Evolutionary conservation across 2,329 filamentous ascomycete genomes (phyloP).

Genomic region (Arthrobotrys iridis): DNA sequence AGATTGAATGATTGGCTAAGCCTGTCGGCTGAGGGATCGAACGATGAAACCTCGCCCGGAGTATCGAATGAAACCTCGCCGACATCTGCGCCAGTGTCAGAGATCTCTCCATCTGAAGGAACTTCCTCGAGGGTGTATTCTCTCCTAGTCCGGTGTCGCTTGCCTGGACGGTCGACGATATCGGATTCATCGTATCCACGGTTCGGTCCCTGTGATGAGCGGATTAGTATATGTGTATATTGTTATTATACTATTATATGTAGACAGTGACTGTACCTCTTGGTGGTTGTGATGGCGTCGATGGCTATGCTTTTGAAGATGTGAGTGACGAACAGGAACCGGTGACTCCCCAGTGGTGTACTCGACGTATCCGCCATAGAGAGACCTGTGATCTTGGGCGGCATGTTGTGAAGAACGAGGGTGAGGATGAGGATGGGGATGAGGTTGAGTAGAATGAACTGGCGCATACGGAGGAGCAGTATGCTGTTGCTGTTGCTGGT

Average conservation of each 20-base stretch:
- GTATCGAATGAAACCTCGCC: conserved; percentile 40
- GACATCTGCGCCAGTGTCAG: conserved; percentile 51
- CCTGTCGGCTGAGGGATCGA: conserved; percentile 19
- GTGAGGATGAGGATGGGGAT: neutral
- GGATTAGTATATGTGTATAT: neutral
- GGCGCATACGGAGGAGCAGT: conserved; percentile 4
- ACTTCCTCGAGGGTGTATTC: conserved; percentile 30
- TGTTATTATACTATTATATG: neutral
- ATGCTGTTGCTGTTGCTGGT: neutral
- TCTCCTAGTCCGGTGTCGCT: conserved; percentile 35
- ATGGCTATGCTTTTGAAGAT: neutral
- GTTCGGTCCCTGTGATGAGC: neutral
- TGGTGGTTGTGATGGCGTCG: conserved; percentile 13
- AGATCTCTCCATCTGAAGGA: conserved; percentile 42
- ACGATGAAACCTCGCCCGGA: conserved; percentile 32
- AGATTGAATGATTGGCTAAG: conserved; percentile 52
- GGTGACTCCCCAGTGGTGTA: conserved; percentile 38
- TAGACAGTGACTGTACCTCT: conserved; percentile 11
- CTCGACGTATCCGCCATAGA: conserved; percentile 41
- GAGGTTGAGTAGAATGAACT: neutral
- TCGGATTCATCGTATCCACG: conserved; percentile 7
- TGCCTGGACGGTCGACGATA: conserved; percentile 34
- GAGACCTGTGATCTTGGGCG: conserved; percentile 20
- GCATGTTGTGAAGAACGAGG: conserved; percentile 2
- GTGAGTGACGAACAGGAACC: neutral